phyloP scores from a whole-genome alignment of 176 grass and related monocot species.

The bread wheat (Triticum aestivum) region IWGSC_CS_RefSeq_v2.1 NC_057809.1:51037105-51037604 shows the following conservation, averaged over 20 bases:
- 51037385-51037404: neutral
- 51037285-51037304: neutral
- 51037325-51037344: neutral
- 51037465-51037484: neutral
- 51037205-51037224: neutral
- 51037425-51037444: neutral
- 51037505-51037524: neutral
- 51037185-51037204: conserved; percentile 53
- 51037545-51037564: neutral
- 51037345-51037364: neutral
- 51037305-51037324: neutral
- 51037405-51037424: neutral
- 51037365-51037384: neutral
- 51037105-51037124: conserved; percentile 20
- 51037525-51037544: neutral
- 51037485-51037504: neutral
- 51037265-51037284: neutral
- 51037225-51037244: neutral
- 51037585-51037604: neutral
- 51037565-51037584: neutral
- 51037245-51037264: neutral
- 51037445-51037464: neutral
- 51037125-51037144: conserved; percentile 63
- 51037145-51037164: conserved; percentile 59
- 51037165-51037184: conserved; percentile 74